phyloP scores from a whole-genome alignment of 139 green algal genomes.

The Spirogloea muscicola region DNA sequence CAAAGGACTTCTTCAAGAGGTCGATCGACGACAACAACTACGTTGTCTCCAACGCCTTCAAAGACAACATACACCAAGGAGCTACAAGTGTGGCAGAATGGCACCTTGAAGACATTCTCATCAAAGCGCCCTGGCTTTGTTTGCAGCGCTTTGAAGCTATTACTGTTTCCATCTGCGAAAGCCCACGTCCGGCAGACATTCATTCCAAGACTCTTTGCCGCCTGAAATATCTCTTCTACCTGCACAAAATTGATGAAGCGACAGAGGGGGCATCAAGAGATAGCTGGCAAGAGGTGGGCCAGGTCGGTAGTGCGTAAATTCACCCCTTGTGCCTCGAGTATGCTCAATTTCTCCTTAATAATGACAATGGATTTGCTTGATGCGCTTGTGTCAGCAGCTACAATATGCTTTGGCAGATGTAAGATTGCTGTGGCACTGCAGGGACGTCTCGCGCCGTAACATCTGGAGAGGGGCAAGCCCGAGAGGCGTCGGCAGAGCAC shows the following conservation, averaged over 20 bases:
- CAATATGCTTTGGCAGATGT: background rate
- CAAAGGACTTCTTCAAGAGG: too few species aligned
- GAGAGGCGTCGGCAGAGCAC: background rate
- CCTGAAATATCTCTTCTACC: conserved; percentile 1
- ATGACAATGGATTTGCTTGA: background rate
- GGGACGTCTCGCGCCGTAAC: background rate
- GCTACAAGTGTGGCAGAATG: too few species aligned
- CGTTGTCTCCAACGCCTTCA: too few species aligned
- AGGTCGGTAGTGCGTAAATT: background rate
- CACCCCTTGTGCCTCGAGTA: too few species aligned
- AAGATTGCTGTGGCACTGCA: background rate
- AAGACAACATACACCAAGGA: too few species aligned
- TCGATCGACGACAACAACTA: too few species aligned
- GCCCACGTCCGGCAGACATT: conserved; percentile 21
- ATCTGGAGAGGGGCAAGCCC: background rate
- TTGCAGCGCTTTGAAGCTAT: background rate
- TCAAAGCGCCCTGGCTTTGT: background rate
- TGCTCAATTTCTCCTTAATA: background rate
- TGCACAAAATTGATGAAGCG: background rate
- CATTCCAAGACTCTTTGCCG: background rate
- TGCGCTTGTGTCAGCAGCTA: background rate
- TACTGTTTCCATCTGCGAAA: conserved; percentile 8
- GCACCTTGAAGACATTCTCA: background rate
- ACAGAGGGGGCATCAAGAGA: background rate
- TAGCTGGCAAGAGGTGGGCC: background rate